These are phyloP conservation scores for Carpinus viminea DNA, from an alignment of 306 rosid genomes.

Conservation along the genomic window DNA sequence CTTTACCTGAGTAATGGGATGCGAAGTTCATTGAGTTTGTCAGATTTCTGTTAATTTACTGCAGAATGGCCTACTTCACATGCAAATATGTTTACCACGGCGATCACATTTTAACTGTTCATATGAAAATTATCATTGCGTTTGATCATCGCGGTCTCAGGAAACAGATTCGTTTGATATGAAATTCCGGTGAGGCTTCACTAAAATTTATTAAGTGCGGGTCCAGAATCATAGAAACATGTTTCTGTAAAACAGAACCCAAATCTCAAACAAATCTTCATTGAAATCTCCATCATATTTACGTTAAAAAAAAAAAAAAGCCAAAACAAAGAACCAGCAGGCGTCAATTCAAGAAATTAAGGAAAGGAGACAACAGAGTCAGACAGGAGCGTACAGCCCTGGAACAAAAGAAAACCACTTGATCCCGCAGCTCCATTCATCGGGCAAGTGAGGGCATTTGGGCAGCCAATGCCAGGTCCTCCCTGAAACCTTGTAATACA, in stretches of 20 bases:
- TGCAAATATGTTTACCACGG: no score
- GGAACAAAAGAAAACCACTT: constrained; percentile 92
- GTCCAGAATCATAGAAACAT: no score
- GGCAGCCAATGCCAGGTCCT: constrained; percentile 97
- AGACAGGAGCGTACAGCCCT: constrained; percentile 46
- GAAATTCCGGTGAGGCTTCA: no score
- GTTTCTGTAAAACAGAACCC: background rate
- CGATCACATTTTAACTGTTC: no score
- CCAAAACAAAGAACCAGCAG: background rate
- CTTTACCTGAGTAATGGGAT: no score
- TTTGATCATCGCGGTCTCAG: no score
- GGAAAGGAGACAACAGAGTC: constrained; percentile 15
- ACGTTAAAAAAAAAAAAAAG: background rate
- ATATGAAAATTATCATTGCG: no score
- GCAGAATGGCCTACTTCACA: no score
- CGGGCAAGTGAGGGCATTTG: constrained; percentile 71
- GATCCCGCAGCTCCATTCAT: constrained; percentile 82
- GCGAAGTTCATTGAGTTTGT: no score
- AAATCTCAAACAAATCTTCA: background rate
- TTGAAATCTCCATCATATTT: background rate
- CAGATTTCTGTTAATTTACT: no score
- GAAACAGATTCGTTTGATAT: no score
- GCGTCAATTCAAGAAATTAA: background rate
- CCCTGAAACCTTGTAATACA: constrained; percentile 65
- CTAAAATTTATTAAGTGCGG: no score